phyloP scores from a whole-genome alignment of 2,329 filamentous ascomycete species.

The Colletotrichum liriopes region DNA sequence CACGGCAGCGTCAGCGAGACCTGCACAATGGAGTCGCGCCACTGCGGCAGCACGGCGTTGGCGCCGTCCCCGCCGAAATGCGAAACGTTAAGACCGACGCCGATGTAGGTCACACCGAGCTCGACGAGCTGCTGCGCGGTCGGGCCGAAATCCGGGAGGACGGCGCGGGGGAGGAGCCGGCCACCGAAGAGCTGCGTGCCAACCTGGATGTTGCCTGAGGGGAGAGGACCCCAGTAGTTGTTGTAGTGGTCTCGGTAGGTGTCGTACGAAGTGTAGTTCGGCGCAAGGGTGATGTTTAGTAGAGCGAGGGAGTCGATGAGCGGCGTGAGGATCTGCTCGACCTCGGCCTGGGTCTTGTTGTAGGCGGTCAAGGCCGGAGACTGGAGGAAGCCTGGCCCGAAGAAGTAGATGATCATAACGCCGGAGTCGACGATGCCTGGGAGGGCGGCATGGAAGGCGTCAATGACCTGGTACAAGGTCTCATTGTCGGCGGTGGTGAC shows the following conservation, averaged over 20 bases:
- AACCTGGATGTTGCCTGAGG: conserved; percentile 49
- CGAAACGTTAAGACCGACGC: conserved; percentile 38
- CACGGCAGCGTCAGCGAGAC: conserved; percentile 46
- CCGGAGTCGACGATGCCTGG: conserved; percentile 38
- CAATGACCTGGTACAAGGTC: conserved; percentile 51
- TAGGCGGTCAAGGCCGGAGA: conserved; percentile 58
- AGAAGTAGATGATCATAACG: conserved; percentile 42
- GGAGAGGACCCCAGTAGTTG: conserved; percentile 43
- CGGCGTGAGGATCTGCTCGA: conserved; percentile 58
- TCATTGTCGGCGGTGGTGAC: conserved; percentile 61
- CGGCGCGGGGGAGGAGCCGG: conserved; percentile 51
- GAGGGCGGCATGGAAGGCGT: conserved; percentile 42
- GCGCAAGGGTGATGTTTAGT: conserved; percentile 48
- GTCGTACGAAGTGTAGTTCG: conserved; percentile 51
- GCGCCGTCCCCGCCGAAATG: conserved; percentile 33
- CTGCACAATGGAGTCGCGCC: conserved; percentile 55
- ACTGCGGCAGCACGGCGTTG: conserved; percentile 59
- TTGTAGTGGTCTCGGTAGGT: conserved; percentile 45
- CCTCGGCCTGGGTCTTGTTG: conserved; percentile 57
- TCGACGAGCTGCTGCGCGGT: conserved; percentile 32
- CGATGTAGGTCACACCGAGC: conserved; percentile 39
- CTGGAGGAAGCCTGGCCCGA: conserved; percentile 53
- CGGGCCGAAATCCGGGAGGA: conserved; percentile 33
- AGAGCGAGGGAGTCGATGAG: conserved; percentile 51
- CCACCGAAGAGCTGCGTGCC: conserved; percentile 51